These are phyloP conservation scores for Aspergillus tanneri DNA, from an alignment of 2,329 filamentous ascomycete species.

Conservation along the genomic window DNA sequence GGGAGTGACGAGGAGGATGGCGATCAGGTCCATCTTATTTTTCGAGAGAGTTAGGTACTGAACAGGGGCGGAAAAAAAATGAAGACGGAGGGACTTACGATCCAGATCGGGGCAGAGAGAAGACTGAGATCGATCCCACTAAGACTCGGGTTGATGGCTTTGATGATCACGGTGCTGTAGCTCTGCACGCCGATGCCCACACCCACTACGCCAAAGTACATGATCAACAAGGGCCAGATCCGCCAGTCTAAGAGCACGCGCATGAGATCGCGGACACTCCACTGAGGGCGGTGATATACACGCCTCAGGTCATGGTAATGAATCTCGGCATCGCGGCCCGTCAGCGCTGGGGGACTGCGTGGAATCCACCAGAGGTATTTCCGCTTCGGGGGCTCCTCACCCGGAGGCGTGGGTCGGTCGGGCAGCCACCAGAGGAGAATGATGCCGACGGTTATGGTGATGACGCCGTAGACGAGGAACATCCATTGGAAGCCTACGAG, in stretches of 20 bases:
- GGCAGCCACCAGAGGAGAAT: constrained; percentile 85
- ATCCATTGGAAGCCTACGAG: constrained; percentile 69
- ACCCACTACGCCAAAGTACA: constrained; percentile 95
- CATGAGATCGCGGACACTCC: constrained; percentile 69
- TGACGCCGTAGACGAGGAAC: constrained; percentile 83
- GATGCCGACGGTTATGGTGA: constrained; percentile 70
- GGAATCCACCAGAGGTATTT: constrained; percentile 64
- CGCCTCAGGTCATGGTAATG: constrained; percentile 81
- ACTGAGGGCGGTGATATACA: constrained; percentile 73
- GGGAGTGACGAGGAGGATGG: constrained; percentile 81
- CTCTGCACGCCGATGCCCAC: constrained; percentile 88
- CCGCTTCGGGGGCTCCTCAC: constrained; percentile 19
- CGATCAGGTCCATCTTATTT: constrained; percentile 75
- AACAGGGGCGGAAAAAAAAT: background rate
- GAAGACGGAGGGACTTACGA: constrained; percentile 55
- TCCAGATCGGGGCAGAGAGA: constrained; percentile 88
- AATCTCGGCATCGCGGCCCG: constrained; percentile 71
- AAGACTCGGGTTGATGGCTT: constrained; percentile 70
- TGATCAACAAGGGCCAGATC: constrained; percentile 78
- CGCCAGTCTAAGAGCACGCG: constrained; percentile 79
- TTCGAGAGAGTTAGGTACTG: constrained; percentile 2
- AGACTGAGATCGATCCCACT: constrained; percentile 74
- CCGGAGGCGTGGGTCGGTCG: constrained; percentile 74
- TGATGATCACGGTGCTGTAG: constrained; percentile 84
- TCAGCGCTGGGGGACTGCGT: constrained; percentile 66